A percentile compares a stretch with the other conserved stretches of the same genome.
phyloP scores from a whole-genome alignment of 306 rosid genomes.

The Rosa lucieae region DNA sequence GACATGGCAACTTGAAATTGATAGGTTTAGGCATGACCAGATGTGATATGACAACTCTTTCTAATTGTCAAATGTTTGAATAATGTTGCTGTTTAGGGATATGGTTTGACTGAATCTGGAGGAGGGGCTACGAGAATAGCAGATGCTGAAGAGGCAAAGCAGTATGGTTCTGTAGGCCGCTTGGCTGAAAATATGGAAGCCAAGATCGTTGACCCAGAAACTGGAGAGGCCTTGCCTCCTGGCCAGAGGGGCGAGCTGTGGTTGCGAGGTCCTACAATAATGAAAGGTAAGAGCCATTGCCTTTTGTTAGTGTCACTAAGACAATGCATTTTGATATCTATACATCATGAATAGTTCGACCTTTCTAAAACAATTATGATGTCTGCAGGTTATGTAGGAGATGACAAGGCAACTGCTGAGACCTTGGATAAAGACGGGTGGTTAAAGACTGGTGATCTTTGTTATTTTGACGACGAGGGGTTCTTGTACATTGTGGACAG shows the following conservation, averaged over 20 bases:
- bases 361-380: background rate
- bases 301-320: background rate
- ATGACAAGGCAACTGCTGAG: slow-evolving; percentile 76
- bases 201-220: slow-evolving; percentile 72
- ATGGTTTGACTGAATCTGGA: slow-evolving; percentile 79
- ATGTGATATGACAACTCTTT: background rate
- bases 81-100: slow-evolving; percentile 52
- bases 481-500: slow-evolving; percentile 77
- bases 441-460: slow-evolving; percentile 94
- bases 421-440: slow-evolving; percentile 86
- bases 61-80: background rate
- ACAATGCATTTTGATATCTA: background rate
- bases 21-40: background rate
- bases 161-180: slow-evolving; percentile 70
- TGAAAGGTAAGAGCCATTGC: slow-evolving; percentile 50
- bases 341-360: background rate
- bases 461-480: slow-evolving; percentile 86
- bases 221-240: slow-evolving; percentile 68
- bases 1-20: background rate
- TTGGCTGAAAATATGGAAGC: slow-evolving; percentile 73
- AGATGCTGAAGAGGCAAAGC: slow-evolving; percentile 58
- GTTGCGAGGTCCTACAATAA: slow-evolving; percentile 80
- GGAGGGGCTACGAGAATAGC: slow-evolving; percentile 56
- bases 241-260: slow-evolving; percentile 77
- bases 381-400: slow-evolving; percentile 73